Evolutionary conservation across 176 grass and related monocot genomes (phyloP), one percentile per base, ranked within the genome.

Genomic region (Saccharum spontaneum): DNA sequence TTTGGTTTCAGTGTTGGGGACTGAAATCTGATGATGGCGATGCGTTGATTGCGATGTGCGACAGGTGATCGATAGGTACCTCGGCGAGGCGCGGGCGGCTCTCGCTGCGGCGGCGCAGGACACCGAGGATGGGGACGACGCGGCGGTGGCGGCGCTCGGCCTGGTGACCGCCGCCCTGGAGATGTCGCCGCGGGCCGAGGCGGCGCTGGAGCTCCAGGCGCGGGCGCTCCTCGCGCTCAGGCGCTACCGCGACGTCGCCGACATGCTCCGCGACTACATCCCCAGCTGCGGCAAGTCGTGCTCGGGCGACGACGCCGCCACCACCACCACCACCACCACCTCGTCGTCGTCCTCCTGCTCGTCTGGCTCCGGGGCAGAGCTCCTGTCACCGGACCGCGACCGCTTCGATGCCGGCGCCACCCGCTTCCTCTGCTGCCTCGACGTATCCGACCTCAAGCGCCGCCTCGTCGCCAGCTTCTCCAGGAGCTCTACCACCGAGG

Each of bases 191-290:
- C 94, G 91, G 67, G 57, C 84, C 26, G 97, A 99, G 86, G 77
- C 88, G 40, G 93, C 91, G 15, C 86, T 94, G 6, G 97, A 97
- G 94, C 82, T 99, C 61, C 83, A 55, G 54, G 93, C 97, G 7
- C 88, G 94, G 2, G 79, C 94, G 15, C 94, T 97, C 10, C 86
- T 97, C 65, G 81, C 87, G 39, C 94, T 99, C 76, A 73, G 90
- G 5, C 93, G 93, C 10, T 99, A 92, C 86, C 91, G 91, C 49
- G 90, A 97, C 86, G 87, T 99, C 48, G 97, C 97, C 0, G 92
- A 99, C 33, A 92, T 96, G 92, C 90, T 99, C 44, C 79, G 86
- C 22, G 94, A 99, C 26, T 97, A 97, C 88, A 94, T 99, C 46
- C 97, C 97, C 7, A 94, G 94, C 49, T 92, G 84, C 85, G 79